Conservation (phyloP, 768 basidiomycete genomes). For the Lentinula aciculospora region DNA sequence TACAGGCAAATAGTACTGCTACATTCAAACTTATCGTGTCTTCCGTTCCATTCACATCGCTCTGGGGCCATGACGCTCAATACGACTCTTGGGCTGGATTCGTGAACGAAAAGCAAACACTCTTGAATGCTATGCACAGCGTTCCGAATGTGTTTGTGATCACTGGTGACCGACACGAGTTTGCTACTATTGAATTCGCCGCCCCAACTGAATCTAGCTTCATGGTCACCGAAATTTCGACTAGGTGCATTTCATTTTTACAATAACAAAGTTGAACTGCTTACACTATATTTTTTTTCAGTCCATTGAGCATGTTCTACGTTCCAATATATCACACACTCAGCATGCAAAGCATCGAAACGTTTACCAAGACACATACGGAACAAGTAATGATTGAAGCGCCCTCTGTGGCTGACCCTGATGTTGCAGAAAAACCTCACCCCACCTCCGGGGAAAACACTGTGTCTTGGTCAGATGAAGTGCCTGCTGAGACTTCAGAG, state of each 20-base stretch:
- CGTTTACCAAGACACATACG: constrained; percentile 28
- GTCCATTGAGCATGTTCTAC: constrained; percentile 67
- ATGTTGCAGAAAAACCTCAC: background rate
- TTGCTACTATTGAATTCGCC: constrained; percentile 63
- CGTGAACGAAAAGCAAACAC: constrained; percentile 47
- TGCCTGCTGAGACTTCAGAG: background rate
- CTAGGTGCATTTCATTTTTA: constrained; percentile 24
- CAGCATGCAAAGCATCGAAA: constrained; percentile 34
- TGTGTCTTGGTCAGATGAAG: background rate
- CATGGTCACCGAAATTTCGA: constrained; percentile 58
- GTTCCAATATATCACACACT: constrained; percentile 57
- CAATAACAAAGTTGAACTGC: too few species aligned
- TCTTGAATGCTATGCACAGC: constrained; percentile 53
- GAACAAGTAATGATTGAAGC: background rate
- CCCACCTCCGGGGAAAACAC: background rate
- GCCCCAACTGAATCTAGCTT: constrained; percentile 27
- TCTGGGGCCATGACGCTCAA: constrained; percentile 61
- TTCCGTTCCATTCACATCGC: constrained; percentile 69
- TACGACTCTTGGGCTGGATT: constrained; percentile 71
- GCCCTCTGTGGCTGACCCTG: background rate
- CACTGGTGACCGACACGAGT: constrained; percentile 76
- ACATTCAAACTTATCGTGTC: constrained; percentile 76
- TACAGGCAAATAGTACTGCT: constrained; percentile 59
- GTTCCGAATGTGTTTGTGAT: constrained; percentile 69
- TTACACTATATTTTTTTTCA: constrained; percentile 9